phyloP scores from a whole-genome alignment of 2,329 filamentous ascomycete species.

The Scedosporium aurantiacum region DNA sequence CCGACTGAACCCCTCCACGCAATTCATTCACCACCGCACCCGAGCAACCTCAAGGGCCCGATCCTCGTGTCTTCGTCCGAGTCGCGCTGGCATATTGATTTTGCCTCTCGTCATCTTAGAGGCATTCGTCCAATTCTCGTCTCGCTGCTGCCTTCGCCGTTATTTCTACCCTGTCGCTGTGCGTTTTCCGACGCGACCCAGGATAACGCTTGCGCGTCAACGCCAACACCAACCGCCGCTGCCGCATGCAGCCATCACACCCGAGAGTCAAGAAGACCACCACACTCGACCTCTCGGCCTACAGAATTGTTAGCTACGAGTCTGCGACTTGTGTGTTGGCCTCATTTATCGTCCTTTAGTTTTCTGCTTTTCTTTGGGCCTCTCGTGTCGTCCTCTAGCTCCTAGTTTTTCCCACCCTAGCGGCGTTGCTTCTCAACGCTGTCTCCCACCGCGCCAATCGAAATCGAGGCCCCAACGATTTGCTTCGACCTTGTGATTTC shows the following conservation, averaged over 20 bases:
- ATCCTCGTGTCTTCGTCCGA: not conserved
- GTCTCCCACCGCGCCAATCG: not conserved
- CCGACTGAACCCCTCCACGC: not conserved
- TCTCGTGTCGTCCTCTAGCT: not conserved
- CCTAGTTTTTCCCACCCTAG: not conserved
- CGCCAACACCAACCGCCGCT: not conserved
- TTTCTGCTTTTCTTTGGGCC: not conserved
- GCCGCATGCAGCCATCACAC: not conserved
- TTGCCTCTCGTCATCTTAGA: not conserved
- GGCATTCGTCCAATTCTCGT: not conserved
- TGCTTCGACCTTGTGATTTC: not conserved
- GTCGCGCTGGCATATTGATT: not conserved
- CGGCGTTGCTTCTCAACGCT: not conserved
- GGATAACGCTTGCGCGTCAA: not conserved
- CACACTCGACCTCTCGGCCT: not conserved
- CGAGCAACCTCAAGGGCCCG: not conserved
- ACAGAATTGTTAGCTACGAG: not conserved
- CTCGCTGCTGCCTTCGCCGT: not conserved
- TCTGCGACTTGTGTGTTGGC: not conserved
- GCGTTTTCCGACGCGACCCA: not conserved
- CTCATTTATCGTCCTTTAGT: not conserved
- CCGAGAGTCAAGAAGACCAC: not conserved
- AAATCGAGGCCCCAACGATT: not conserved
- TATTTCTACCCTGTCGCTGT: not conserved
- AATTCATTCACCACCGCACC: not conserved